Evolutionary conservation across 2,329 filamentous ascomycete species (phyloP).

Genomic region (Apiospora arundinis): DNA sequence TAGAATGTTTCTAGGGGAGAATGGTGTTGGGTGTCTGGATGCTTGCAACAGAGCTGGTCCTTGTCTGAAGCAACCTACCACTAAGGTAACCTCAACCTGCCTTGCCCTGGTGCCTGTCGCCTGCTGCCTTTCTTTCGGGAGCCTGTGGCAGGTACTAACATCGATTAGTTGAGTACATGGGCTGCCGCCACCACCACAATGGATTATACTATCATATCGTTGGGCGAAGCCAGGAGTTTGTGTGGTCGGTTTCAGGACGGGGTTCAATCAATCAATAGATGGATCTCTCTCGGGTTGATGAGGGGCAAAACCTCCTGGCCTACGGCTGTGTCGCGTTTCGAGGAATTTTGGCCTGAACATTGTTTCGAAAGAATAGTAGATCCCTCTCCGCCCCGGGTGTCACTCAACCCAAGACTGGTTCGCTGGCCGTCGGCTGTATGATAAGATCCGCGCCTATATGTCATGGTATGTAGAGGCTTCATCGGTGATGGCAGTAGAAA

Average conservation of each 20-base stretch:
- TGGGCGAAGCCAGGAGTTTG: background rate
- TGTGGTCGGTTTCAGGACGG: background rate
- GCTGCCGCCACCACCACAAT: background rate
- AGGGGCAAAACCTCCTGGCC: background rate
- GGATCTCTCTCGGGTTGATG: conserved; percentile 7
- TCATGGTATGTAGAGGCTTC: background rate
- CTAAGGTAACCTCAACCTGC: background rate
- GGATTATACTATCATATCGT: background rate
- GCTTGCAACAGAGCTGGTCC: background rate
- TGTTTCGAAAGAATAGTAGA: conserved; percentile 1
- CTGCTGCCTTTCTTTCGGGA: background rate
- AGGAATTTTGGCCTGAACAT: conserved; percentile 11
- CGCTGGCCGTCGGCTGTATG: background rate
- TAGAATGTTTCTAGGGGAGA: background rate
- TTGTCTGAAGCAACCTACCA: background rate
- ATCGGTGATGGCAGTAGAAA: background rate
- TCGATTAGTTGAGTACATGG: background rate
- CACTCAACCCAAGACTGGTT: background rate
- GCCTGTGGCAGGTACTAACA: background rate
- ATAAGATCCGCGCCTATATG: conserved; percentile 4
- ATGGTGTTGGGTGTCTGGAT: background rate
- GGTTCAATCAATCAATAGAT: background rate
- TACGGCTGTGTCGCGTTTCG: conserved; percentile 10
- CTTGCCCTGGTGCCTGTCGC: too few relatives aligned
- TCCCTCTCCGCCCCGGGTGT: background rate